Base-by-base conservation (phyloP, 768 basidiomycete genomes). In the Plicaturopsis crispa region DNA sequence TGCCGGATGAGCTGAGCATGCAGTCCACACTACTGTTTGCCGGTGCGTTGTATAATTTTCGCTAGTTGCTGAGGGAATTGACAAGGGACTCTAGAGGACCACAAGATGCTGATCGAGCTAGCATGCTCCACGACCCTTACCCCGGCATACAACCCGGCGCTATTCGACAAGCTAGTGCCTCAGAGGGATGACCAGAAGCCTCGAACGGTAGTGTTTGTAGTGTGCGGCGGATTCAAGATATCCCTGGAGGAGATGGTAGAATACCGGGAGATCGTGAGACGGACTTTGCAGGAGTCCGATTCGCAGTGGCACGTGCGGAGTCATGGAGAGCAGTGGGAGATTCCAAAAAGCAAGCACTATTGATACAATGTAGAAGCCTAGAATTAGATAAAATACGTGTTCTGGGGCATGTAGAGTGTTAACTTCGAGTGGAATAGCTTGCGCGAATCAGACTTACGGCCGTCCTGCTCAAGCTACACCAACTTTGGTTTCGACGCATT, bases 1-100 rank as follows among this genome's bases (percentile, higher is more conserved):
- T 86, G 18, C 69, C 79, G 4, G 84, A 88, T 48, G 77, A 78
- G 51, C 49, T 85, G 40, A 73, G 71, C 39, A 86, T 88, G 83
- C 65, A 71, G 38, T 62, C 75, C 6, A 68, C 72, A 3, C 52
- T 60, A 14, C 48, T 46, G 8, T 84, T 87, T 48, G 73, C 78
- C 46, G 70, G 84, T 85, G 49, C 46, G 72, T 50, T 28, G n/a
- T n/a, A n/a, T n/a, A n/a, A n/a, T n/a, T 28, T 28, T 14, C 10
- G 8, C 26, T 28, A 8, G 26, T 28, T 28, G 26, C 26, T 8
- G 8, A 8, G 26, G 26, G 10, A 8, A 14, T 28, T 28, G 26
- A 28, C 26, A 28, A 14, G 26, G 26, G 10, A 28, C 26, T 14
- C 10, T 46, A 84, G 85, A 83, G 44, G 82, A 85, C 42, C 84